Evolutionary conservation across 176 grass and related monocot species (phyloP).

Genomic region (Phoenix roebelenii): DNA sequence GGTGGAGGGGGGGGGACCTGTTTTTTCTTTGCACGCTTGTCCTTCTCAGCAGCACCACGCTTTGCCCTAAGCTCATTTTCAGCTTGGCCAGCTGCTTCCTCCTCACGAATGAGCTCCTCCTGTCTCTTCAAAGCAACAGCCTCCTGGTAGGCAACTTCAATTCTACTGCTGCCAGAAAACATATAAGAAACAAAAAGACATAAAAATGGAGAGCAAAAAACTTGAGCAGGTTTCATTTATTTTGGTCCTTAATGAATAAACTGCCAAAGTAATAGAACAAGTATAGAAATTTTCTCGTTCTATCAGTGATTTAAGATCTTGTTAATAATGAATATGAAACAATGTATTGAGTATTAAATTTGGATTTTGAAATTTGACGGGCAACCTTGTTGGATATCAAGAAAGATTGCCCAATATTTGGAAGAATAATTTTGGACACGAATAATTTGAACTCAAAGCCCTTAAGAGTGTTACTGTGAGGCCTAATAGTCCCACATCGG

Average conservation of each 20-base stretch:
- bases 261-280: not conserved
- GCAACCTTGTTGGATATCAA: too few relatives aligned
- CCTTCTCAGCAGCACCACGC: constrained; percentile 59
- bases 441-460: too few relatives aligned
- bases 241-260: not conserved
- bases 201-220: not conserved
- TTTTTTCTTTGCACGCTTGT: constrained; percentile 89
- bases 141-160: constrained; percentile 87
- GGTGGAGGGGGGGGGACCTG: constrained; percentile 34
- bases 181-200: constrained; percentile 20
- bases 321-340: too few relatives aligned
- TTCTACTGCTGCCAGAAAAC: constrained; percentile 54
- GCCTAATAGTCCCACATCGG: too few relatives aligned
- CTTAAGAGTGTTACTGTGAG: too few relatives aligned
- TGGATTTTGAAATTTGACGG: too few relatives aligned
- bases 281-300: too few relatives aligned
- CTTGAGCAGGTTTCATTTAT: constrained; percentile 5
- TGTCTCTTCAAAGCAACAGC: constrained; percentile 85
- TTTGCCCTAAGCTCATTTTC: constrained; percentile 70
- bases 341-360: too few relatives aligned
- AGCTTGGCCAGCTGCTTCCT: constrained; percentile 71
- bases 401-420: too few relatives aligned
- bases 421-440: too few relatives aligned
- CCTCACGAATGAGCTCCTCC: constrained; percentile 97
- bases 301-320: too few relatives aligned